Evolutionary conservation across 495 filamentous ascomycete species (phyloP).

Genomic region (Talaromyces proteolyticus): DNA sequence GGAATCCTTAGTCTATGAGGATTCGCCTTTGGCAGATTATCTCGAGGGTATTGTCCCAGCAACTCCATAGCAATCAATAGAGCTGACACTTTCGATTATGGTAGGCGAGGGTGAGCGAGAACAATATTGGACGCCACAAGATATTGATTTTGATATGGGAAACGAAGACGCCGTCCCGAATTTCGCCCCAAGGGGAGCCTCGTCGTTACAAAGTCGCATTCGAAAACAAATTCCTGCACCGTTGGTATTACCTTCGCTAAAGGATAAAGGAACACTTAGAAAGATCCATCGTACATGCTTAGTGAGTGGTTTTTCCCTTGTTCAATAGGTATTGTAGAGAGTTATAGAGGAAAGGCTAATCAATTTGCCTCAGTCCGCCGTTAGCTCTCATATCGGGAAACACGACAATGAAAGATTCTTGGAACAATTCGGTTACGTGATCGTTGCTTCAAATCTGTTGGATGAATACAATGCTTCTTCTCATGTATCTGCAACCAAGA

Average conservation of each 20-base stretch:
- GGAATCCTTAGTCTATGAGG: constrained; percentile 88
- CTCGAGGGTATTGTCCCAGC: constrained; percentile 56
- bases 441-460: constrained; percentile 89
- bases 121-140: constrained; percentile 37
- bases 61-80: constrained; percentile 1
- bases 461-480: constrained; percentile 54
- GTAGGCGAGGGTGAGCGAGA: constrained; percentile 44
- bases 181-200: constrained; percentile 72
- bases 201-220: constrained; percentile 60
- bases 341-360: constrained; percentile 6
- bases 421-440: constrained; percentile 92
- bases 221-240: constrained; percentile 58
- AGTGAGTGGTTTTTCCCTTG: constrained; percentile 31
- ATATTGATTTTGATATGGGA: constrained; percentile 32
- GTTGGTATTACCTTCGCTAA: constrained; percentile 51
- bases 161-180: constrained; percentile 29
- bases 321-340: too few species aligned
- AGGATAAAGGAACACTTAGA: constrained; percentile 32
- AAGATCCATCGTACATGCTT: constrained; percentile 54
- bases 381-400: constrained; percentile 71
- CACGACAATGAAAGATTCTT: constrained; percentile 83
- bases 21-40: constrained; percentile 88
- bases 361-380: constrained; percentile 28
- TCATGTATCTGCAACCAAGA: constrained; percentile 33
- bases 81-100: constrained; percentile 3